These are phyloP conservation scores for Gossypium herbaceum DNA, from an alignment of 345 rosid genomes.

Conservation along the genomic window DNA sequence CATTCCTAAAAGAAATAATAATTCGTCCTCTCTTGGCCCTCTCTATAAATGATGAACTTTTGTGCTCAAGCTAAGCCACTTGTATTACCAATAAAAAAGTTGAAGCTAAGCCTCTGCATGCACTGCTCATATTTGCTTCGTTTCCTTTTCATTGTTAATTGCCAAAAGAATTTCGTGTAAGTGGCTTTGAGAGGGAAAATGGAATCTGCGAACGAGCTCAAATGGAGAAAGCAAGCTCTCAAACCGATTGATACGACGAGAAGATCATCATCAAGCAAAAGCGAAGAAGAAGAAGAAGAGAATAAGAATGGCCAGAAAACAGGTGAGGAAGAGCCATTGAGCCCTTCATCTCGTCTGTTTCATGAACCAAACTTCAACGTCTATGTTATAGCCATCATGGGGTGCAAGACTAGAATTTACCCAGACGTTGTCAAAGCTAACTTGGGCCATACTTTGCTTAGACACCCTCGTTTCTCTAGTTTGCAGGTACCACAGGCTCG, in stretches of 20 bases:
- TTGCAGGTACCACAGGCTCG: conserved; percentile 24
- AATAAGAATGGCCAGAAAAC: background rate
- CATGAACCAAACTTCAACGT: conserved; percentile 51
- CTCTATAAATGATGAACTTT: background rate
- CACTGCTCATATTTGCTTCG: background rate
- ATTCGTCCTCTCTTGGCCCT: too few relatives aligned
- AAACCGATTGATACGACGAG: conserved; percentile 7
- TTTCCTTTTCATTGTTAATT: background rate
- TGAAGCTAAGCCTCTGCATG: background rate
- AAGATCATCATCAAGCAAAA: background rate
- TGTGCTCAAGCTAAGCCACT: background rate
- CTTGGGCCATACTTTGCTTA: conserved; percentile 46
- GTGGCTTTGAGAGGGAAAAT: background rate
- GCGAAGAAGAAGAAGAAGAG: conserved; percentile 1
- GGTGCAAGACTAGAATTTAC: conserved; percentile 40
- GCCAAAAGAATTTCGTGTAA: background rate
- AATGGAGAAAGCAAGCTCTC: conserved; percentile 5
- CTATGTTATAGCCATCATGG: conserved; percentile 22
- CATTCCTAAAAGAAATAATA: too few relatives aligned
- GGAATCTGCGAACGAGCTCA: conserved; percentile 1
- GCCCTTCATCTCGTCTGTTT: conserved; percentile 57
- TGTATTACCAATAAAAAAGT: too few relatives aligned
- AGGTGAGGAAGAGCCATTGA: conserved; percentile 37
- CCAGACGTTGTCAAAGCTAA: conserved; percentile 44
- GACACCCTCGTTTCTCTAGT: conserved; percentile 86